Evolutionary conservation across 2,329 filamentous ascomycete species (phyloP).

Genomic region (Daldinia sp.): DNA sequence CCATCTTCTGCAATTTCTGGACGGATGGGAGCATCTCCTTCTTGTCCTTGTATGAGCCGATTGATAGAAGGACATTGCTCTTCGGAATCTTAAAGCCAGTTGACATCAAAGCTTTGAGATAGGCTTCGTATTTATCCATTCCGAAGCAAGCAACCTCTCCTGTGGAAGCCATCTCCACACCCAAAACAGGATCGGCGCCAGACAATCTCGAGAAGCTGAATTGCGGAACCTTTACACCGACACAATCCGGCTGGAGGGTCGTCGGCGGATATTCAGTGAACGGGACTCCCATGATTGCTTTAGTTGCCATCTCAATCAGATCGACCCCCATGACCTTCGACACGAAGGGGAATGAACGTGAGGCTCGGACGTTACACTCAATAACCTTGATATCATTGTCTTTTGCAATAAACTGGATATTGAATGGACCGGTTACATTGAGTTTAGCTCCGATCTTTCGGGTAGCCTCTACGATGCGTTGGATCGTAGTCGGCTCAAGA

Average conservation of each 20-base stretch:
- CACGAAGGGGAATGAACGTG: slow-evolving; percentile 96
- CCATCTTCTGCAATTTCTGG: slow-evolving; percentile 85
- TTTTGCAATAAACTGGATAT: slow-evolving; percentile 99
- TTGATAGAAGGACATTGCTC: slow-evolving; percentile 93
- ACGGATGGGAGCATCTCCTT: slow-evolving; percentile 95
- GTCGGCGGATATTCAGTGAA: slow-evolving; percentile 83
- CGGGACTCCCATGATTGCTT: slow-evolving; percentile 88
- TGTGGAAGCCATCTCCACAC: slow-evolving; percentile 99
- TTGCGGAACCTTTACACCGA: slow-evolving; percentile 97
- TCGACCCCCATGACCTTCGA: slow-evolving; percentile 99
- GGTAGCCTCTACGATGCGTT: slow-evolving; percentile 92
- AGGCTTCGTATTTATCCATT: slow-evolving; percentile 94
- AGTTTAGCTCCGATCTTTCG: slow-evolving; percentile 93
- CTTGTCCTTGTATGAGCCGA: slow-evolving; percentile 98
- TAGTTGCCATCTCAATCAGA: slow-evolving; percentile 97
- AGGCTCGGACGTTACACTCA: slow-evolving; percentile 97
- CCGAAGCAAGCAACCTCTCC: slow-evolving; percentile 98
- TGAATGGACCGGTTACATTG: slow-evolving; percentile 96
- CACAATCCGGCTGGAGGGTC: slow-evolving; percentile 79
- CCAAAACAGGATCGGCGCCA: slow-evolving; percentile 93
- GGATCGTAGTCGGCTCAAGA: slow-evolving; percentile 85
- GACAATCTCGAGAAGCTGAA: slow-evolving; percentile 98
- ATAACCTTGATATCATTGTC: slow-evolving; percentile 99
- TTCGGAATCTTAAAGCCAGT: slow-evolving; percentile 97
- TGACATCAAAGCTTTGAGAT: slow-evolving; percentile 93